These are phyloP conservation scores for Silene uniflora DNA, from an alignment of 148 eudicot species.

Conservation along the genomic window DNA sequence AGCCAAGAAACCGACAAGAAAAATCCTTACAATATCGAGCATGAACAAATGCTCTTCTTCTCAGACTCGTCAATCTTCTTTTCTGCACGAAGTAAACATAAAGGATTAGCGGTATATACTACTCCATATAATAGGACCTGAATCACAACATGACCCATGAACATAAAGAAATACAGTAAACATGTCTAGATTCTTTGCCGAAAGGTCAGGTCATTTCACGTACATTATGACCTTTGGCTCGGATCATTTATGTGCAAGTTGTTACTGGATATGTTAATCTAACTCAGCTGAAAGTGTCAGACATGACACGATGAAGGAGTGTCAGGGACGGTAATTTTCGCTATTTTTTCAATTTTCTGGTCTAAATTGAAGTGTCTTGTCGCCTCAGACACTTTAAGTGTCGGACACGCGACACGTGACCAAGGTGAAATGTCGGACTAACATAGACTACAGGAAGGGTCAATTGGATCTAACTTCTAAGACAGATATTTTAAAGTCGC, in stretches of 20 bases:
- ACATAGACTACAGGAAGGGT: no score
- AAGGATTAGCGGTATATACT: neutral
- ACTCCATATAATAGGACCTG: neutral
- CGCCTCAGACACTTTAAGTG: neutral
- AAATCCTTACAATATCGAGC: slow-evolving; percentile 59
- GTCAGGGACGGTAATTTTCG: no score
- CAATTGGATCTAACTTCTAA: no score
- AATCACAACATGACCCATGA: neutral
- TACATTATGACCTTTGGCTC: neutral
- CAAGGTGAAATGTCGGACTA: no score
- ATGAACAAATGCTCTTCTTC: slow-evolving; percentile 47
- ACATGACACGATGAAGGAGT: no score
- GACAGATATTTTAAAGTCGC: no score
- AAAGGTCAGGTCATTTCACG: neutral
- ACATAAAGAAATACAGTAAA: neutral
- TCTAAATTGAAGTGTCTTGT: neutral
- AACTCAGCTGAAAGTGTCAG: no score
- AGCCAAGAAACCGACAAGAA: slow-evolving; percentile 8
- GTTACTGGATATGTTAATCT: neutral
- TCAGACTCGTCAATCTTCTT: slow-evolving; percentile 60
- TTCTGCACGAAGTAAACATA: slow-evolving; percentile 36
- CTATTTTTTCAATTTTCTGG: no score
- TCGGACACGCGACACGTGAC: no score
- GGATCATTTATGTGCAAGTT: neutral
- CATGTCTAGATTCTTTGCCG: neutral